Evolutionary conservation across 1,139 yeast genomes (phyloP), one percentile per base, ranked within the genome.

Genomic region (Yamadazyma triangularis): DNA sequence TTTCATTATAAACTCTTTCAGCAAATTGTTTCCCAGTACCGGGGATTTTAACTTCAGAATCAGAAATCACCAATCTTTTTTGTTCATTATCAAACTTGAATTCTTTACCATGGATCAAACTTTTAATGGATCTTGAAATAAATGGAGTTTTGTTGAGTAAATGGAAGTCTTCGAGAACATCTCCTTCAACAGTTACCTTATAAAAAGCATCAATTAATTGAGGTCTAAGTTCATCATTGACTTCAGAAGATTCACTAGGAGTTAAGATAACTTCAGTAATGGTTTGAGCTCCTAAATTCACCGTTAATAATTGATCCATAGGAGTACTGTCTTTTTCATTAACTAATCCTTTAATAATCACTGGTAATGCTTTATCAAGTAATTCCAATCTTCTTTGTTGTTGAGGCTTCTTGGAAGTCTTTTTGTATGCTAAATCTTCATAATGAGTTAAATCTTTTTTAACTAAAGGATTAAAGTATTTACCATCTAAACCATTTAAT

Each of bases 351-450:
- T 73, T 64, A 48, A 83, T 73, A 39, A 87, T 67, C 34, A 73
- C 48, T 22, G 94, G 94, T 26, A 83, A 64, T 41, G 88, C 83
- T 38, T 69, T 73, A 33, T 68, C 65, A 31, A 79, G 62, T 32
- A 88, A 63, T 61, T 91, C 96, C 8, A 45, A 39, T 54, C 87
- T 78, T 67, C 96, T 79, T 38, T 72, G 79, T 6, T 73, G 79
- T 51, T 80, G 83, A 23, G 88, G 93, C 58, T 91, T 91, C 59
- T 89, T 91, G 21, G 96, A 79, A 2, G 94, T 84, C 38, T 74
- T 75, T 40, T 67, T 53, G 42, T 65, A 65, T 23, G 95, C 86
- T 53, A 82, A 56, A 42, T 72, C 75, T 50, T 80, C 74, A 51
- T 84, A 80, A 45, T 61, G 71, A 27, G 60, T 53, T 36, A 88